Base-by-base conservation (phyloP, 495 filamentous ascomycete species). In the Chaetomium tenue region DNA sequence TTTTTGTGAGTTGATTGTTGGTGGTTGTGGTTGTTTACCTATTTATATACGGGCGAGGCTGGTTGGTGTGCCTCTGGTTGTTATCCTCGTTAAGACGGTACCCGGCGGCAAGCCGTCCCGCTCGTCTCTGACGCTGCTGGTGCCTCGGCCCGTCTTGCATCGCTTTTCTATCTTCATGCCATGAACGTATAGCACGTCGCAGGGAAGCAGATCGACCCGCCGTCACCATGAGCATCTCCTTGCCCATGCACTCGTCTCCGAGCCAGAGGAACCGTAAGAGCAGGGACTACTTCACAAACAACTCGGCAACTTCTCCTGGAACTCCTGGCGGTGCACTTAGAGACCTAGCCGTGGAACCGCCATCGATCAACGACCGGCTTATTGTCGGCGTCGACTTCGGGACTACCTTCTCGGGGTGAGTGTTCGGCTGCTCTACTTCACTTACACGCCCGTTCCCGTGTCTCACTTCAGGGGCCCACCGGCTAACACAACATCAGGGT, bases 321-420 rank as follows among this genome's bases (percentile, higher is more conserved):
- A 81, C 83, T 33, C 82, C 84, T 74, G 80, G 81, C 68, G 82
- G 80, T 15, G 81, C 82, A 20, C 76, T 84, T 48, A 77, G 80
- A 53, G 81, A 84, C 67, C 80, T 80, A 42, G 75, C 79, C 11
- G 69, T 77, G 66, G 82, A 83, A 68, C 71, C 77, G 48, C 64
- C 77, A 11, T 70, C 74, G 0, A 67, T 79, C 53, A 82, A 76
- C 66, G 82, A 86, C 66, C 79, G 84, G 25, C 76, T 89, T 18
- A 85, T 89, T 62, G 84, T 89, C 52, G 87, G 87, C 47, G 79
- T 88, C 8, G 87, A 89, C 72, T 89, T 88, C 73, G 87, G 87
- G 9, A 88, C 86, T n/a, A 89, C 86, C 23, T 88, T 87, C 69
- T 88, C 85, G 12, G 86, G 86, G 86, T 87, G 70, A 79, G 82